Conservation (phyloP, 2,329 filamentous ascomycete species). For the Cladophialophora immunda region DNA sequence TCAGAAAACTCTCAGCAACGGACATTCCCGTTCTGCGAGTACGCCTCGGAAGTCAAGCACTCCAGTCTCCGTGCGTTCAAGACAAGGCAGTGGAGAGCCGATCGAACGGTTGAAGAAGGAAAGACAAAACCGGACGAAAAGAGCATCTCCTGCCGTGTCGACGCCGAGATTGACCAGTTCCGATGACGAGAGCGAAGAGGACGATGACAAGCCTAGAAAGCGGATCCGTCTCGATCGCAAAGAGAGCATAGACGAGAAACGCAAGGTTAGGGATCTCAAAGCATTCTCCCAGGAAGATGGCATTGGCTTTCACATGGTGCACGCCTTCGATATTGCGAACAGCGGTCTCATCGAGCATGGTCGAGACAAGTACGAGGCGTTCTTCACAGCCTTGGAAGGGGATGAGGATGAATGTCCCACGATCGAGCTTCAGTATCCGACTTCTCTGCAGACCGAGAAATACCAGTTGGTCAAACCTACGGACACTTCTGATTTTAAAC, state of each 20-base stretch:
- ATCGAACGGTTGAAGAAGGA: slow-evolving; percentile 36
- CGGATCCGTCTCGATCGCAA: slow-evolving; percentile 51
- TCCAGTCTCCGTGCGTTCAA: slow-evolving; percentile 33
- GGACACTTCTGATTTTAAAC: slow-evolving; percentile 72
- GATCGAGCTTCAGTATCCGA: slow-evolving; percentile 84
- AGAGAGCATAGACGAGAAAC: slow-evolving; percentile 54
- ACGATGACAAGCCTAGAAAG: slow-evolving; percentile 45
- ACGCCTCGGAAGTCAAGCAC: slow-evolving; percentile 36
- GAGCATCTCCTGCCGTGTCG: slow-evolving; percentile 39
- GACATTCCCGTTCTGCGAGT: slow-evolving; percentile 21
- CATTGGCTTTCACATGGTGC: slow-evolving; percentile 54
- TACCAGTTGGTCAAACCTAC: slow-evolving; percentile 83
- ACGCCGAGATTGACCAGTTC: slow-evolving; percentile 41
- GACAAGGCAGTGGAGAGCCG: slow-evolving; percentile 39
- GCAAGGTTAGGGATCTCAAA: slow-evolving; percentile 54
- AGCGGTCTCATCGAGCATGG: slow-evolving; percentile 50
- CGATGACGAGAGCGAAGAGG: slow-evolving; percentile 45
- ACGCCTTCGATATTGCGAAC: slow-evolving; percentile 59
- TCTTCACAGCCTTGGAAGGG: slow-evolving; percentile 59
- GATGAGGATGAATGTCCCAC: slow-evolving; percentile 53
- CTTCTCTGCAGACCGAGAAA: slow-evolving; percentile 71
- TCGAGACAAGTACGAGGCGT: slow-evolving; percentile 40
- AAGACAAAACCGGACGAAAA: slow-evolving; percentile 29
- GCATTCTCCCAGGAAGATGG: slow-evolving; percentile 54
- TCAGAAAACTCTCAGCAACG: slow-evolving; percentile 26